phyloP scores from a whole-genome alignment of 1,284 basidiomycete genomes.

The Agaricales sp. region DNA sequence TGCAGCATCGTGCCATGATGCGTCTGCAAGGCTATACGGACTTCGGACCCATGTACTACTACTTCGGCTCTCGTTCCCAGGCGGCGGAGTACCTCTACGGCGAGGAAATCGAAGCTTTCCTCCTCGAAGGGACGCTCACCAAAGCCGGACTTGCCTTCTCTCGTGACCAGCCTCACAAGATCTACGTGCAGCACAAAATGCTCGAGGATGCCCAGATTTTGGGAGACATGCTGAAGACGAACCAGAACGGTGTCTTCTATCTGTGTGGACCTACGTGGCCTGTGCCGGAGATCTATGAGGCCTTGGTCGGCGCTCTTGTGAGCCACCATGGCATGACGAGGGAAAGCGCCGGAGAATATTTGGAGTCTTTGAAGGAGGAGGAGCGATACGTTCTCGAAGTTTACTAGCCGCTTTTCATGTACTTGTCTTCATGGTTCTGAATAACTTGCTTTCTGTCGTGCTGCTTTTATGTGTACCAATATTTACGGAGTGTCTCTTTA shows the following conservation, averaged over 20 bases:
- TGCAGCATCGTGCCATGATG: conserved; percentile 88
- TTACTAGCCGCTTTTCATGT: conserved; percentile 18
- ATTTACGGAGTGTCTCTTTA: too few species aligned
- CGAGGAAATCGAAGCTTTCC: conserved; percentile 80
- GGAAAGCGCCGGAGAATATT: conserved; percentile 68
- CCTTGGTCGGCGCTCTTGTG: conserved; percentile 73
- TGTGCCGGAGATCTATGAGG: conserved; percentile 94
- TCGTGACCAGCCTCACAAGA: conserved; percentile 84
- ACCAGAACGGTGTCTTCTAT: conserved; percentile 79
- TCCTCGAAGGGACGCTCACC: conserved; percentile 77
- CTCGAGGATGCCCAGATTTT: conserved; percentile 77
- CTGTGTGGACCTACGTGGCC: conserved; percentile 98
- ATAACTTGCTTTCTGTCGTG: too few species aligned
- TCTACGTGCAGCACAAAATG: conserved; percentile 99
- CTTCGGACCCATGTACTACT: conserved; percentile 89
- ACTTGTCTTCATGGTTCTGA: too few species aligned
- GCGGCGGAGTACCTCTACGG: conserved; percentile 95
- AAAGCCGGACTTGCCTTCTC: conserved; percentile 95
- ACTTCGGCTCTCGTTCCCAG: conserved; percentile 95
- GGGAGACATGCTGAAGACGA: conserved; percentile 60
- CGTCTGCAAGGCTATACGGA: conserved; percentile 58
- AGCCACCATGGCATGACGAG: conserved; percentile 61
- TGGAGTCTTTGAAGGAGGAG: conserved; percentile 92
- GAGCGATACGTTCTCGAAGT: conserved; percentile 98
- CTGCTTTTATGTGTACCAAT: too few species aligned